Base-by-base conservation (phyloP, 192 early-diverging fungal genomes). In the Gigaspora rosea region DNA sequence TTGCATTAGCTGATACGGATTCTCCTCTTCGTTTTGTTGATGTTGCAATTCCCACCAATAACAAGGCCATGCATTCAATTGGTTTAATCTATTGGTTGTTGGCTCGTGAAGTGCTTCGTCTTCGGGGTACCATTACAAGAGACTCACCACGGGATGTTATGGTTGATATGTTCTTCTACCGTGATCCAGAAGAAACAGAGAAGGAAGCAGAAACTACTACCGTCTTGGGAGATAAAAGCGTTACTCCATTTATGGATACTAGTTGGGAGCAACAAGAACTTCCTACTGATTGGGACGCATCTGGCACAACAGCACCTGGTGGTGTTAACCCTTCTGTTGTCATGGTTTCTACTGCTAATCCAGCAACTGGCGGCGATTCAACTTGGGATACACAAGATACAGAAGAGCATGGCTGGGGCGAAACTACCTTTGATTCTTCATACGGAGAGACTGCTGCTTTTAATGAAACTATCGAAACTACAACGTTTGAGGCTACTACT, bases 121-220 rank as follows among this genome's bases (percentile, higher is more conserved):
- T 99, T 82, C 93, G 96, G 84, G 97, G 96, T 81, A 89, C 92
- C 83, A 89, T 99, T 82, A 78, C 92, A 80, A 92, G 96, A 84
- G 82, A 88, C 80, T 83, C 88, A 78, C 86, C 90, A 76, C 98
- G 98, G 98, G 88, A 95, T 75, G 87, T 99, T 81, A 99, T 99
- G 97, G 94, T 95, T 79, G 98, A 99, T 88, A 96, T 99, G 98
- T 99, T 98, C 98, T 98, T 99, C 94, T 99, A 92, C 93, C 94
- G 98, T 82, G 97, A 98, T 84, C 92, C 97, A 79, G 95, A 94
- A 81, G 98, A 99, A 84, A 91, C 92, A 71, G 93, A 94, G 85
- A 96, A 97, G 92, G 96, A 99, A 81, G 92, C 90, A 71, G 89
- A 91, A 73, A 87, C 88, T 64, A 89, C 84, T 61, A 88, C 84